Evolutionary conservation across 495 filamentous ascomycete species (phyloP).

Genomic region (Trichoderma asperelloides): DNA sequence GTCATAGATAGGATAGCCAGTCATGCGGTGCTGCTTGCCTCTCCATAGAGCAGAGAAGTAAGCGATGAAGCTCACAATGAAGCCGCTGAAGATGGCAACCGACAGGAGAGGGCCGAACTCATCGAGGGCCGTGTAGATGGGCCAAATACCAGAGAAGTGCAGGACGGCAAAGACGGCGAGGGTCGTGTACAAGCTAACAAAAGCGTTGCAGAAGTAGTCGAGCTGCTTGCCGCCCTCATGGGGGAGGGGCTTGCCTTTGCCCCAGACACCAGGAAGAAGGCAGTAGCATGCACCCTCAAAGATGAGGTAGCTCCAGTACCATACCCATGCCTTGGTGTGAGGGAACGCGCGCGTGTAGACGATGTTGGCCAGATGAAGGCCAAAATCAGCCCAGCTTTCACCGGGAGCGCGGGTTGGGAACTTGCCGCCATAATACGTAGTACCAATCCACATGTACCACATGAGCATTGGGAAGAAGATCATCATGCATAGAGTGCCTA

Average conservation of each 20-base stretch:
- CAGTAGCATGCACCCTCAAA: constrained; percentile 77
- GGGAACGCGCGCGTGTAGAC: constrained; percentile 79
- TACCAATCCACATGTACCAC: constrained; percentile 99
- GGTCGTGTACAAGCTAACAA: constrained; percentile 80
- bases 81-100: constrained; percentile 86
- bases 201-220: constrained; percentile 85
- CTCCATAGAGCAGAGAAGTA: constrained; percentile 76
- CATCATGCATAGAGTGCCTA: constrained; percentile 76
- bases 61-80: constrained; percentile 66
- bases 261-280: constrained; percentile 71
- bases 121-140: constrained; percentile 87
- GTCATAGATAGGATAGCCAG: constrained; percentile 83
- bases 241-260: constrained; percentile 76
- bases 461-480: constrained; percentile 84
- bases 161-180: constrained; percentile 57
- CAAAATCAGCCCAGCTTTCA: constrained; percentile 60
- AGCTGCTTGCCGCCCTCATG: constrained; percentile 77
- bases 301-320: constrained; percentile 89
- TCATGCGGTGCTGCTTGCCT: constrained; percentile 85
- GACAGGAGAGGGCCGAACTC: constrained; percentile 87
- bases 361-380: constrained; percentile 54
- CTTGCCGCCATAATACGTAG: constrained; percentile 79
- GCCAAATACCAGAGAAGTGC: constrained; percentile 77
- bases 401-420: constrained; percentile 59
- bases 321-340: constrained; percentile 66